phyloP scores from a whole-genome alignment of 2,329 filamentous ascomycete genomes.

The Biscogniauxia marginata region DNA sequence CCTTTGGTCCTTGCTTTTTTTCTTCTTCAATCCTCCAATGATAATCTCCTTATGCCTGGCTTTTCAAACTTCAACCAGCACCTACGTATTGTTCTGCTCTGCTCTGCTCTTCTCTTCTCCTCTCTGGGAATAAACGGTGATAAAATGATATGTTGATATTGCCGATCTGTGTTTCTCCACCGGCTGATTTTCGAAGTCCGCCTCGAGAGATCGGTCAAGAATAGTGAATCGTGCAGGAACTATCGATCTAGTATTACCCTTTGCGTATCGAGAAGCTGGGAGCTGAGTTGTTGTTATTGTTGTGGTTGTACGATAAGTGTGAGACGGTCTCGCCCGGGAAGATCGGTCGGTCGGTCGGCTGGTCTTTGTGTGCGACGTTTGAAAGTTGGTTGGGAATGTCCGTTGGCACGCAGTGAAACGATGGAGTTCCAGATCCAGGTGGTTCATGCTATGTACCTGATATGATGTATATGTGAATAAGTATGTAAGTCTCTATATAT shows the following conservation, averaged over 20 bases:
- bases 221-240: background rate
- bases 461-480: background rate
- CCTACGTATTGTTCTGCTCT: too few species aligned
- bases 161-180: background rate
- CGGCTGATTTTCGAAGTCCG: background rate
- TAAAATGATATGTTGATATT: background rate
- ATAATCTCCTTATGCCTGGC: too few species aligned
- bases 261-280: background rate
- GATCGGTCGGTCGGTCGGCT: background rate
- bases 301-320: background rate
- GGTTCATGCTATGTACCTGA: background rate
- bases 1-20: too few species aligned
- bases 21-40: too few species aligned
- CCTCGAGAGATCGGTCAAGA: too few species aligned
- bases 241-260: background rate
- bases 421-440: background rate
- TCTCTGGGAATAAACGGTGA: background rate
- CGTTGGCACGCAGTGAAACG: background rate
- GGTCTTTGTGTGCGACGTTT: background rate
- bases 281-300: background rate
- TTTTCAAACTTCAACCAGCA: too few species aligned
- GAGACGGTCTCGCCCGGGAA: background rate
- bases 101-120: background rate
- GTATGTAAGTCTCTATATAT: background rate
- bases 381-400: background rate